phyloP scores from a whole-genome alignment of 345 rosid species.

The Eucalyptus marginata region DNA sequence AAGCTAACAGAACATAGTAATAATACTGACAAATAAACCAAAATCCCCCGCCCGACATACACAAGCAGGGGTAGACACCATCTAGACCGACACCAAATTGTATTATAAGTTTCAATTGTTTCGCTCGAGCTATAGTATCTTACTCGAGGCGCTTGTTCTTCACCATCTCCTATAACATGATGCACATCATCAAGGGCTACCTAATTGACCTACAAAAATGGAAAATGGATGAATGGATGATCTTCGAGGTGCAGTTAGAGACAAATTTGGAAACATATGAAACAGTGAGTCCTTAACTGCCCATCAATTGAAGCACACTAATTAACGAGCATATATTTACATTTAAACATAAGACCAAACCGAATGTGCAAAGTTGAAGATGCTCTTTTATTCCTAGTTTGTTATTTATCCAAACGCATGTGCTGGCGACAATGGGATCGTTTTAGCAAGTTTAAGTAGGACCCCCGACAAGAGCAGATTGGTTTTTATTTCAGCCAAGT shows the following conservation, averaged over 20 bases:
- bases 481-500: not conserved
- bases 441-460: too few relatives aligned
- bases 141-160: conserved; percentile 47
- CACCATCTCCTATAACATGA: conserved; percentile 29
- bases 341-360: too few relatives aligned
- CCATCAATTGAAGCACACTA: too few relatives aligned
- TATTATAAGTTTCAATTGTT: conserved; percentile 63
- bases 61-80: conserved; percentile 14
- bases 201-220: conserved; percentile 43
- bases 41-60: too few relatives aligned
- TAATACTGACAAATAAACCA: not conserved
- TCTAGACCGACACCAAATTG: conserved; percentile 86
- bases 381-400: too few relatives aligned
- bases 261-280: not conserved
- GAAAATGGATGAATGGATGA: not conserved
- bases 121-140: conserved; percentile 43
- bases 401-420: too few relatives aligned
- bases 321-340: too few relatives aligned
- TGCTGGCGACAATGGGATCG: too few relatives aligned
- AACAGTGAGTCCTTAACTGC: not conserved
- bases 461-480: not conserved
- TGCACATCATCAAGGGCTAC: conserved; percentile 47
- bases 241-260: not conserved
- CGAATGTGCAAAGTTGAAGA: too few relatives aligned
- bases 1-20: too few relatives aligned